phyloP scores from a whole-genome alignment of 306 rosid species.

The Ochetophila trinervis region DNA sequence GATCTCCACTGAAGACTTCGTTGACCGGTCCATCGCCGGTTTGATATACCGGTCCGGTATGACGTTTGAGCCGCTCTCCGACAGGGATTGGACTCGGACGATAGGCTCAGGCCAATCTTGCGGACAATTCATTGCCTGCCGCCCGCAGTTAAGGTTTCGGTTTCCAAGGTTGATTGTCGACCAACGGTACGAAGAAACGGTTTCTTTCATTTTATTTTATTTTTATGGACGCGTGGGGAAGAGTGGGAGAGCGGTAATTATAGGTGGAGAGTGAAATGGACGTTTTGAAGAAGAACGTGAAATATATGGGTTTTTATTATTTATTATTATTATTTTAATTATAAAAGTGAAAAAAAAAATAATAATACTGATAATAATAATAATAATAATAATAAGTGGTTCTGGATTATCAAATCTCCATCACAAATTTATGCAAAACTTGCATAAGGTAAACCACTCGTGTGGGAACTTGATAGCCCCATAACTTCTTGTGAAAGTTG shows the following conservation, averaged over 20 bases:
- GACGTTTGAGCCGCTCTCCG: constrained; percentile 37
- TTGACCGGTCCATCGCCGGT: constrained; percentile 37
- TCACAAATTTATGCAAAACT: no score
- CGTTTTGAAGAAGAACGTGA: constrained; percentile 55
- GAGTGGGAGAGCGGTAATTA: constrained; percentile 25
- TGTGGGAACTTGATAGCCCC: no score
- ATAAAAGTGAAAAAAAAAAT: no score
- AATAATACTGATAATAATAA: no score
- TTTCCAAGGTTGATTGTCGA: background rate
- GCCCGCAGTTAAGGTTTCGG: background rate
- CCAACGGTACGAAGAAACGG: background rate
- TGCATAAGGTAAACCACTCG: no score
- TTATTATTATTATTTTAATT: no score
- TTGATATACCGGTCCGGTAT: constrained; percentile 74
- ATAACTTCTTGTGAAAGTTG: no score
- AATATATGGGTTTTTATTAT: constrained; percentile 19
- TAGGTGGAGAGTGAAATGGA: constrained; percentile 28
- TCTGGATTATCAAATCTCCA: no score
- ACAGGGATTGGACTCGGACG: constrained; percentile 72
- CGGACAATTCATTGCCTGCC: constrained; percentile 29
- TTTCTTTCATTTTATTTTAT: background rate
- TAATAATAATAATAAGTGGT: no score
- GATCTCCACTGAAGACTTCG: background rate
- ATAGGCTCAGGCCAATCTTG: constrained; percentile 88
- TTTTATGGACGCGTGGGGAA: background rate